Percentiles rank a stretch among this genome's conserved stretches.
Evolutionary conservation across 257 asterid species (phyloP).

Genomic region (Solanum acaule): DNA sequence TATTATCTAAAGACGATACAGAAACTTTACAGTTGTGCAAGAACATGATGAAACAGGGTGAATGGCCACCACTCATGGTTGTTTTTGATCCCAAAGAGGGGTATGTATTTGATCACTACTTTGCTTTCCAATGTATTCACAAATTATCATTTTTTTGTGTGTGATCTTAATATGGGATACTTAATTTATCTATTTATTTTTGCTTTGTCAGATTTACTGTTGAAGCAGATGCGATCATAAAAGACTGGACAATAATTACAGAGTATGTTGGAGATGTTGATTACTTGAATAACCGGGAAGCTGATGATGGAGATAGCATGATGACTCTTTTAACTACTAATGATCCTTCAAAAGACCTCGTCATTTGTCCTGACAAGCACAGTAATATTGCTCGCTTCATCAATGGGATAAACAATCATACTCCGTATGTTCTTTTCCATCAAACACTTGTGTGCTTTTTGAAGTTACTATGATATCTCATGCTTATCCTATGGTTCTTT

Average conservation of each 20-base stretch:
- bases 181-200: not conserved
- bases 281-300: slow-evolving; percentile 53
- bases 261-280: slow-evolving; percentile 96
- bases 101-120: slow-evolving; percentile 15
- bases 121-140: not conserved
- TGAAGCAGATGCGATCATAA: slow-evolving; percentile 69
- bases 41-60: slow-evolving; percentile 83
- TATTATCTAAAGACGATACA: slow-evolving; percentile 50
- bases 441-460: not conserved
- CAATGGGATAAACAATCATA: slow-evolving; percentile 90
- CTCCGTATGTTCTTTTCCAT: slow-evolving; percentile 37
- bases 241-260: slow-evolving; percentile 80
- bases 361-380: slow-evolving; percentile 78
- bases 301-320: slow-evolving; percentile 89
- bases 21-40: slow-evolving; percentile 69
- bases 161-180: not conserved
- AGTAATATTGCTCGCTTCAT: slow-evolving; percentile 90
- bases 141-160: not conserved
- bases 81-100: slow-evolving; percentile 79
- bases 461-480: not conserved
- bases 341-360: slow-evolving; percentile 58
- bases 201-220: slow-evolving; percentile 64
- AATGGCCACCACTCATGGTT: slow-evolving; percentile 90
- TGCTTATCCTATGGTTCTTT: not conserved
- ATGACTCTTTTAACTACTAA: slow-evolving; percentile 81